These are phyloP conservation scores for Termitomyces eurrhizus DNA, from an alignment of 768 basidiomycete genomes.

Conservation along the genomic window DNA sequence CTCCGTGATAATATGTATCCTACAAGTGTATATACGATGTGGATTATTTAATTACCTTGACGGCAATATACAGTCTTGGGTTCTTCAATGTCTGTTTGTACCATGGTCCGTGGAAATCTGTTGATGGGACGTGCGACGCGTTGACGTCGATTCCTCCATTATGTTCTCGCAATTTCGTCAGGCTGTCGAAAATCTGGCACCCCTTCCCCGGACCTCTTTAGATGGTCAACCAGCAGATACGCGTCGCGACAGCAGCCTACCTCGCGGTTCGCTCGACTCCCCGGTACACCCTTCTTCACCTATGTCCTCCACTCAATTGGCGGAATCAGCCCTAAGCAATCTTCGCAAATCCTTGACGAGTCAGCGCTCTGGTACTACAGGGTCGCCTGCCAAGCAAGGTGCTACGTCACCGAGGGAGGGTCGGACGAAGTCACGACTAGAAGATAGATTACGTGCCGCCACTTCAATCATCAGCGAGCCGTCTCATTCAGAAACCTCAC, in stretches of 20 bases:
- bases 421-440: slow-evolving; percentile 54
- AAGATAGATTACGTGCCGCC: slow-evolving; percentile 71
- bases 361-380: slow-evolving; percentile 46
- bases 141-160: neutral
- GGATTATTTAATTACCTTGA: neutral
- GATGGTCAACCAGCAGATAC: slow-evolving; percentile 22
- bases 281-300: slow-evolving; percentile 22
- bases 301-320: slow-evolving; percentile 48
- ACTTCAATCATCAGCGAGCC: slow-evolving; percentile 56
- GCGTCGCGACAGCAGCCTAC: slow-evolving; percentile 13
- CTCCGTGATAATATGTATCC: slow-evolving; percentile 1
- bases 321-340: slow-evolving; percentile 57
- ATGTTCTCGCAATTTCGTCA: slow-evolving; percentile 79
- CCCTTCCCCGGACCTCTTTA: slow-evolving; percentile 38
- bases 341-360: slow-evolving; percentile 59
- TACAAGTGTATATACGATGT: neutral
- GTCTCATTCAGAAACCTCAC: slow-evolving; percentile 37
- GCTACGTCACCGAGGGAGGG: slow-evolving; percentile 16
- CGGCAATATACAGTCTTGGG: neutral
- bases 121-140: neutral
- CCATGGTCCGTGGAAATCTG: neutral
- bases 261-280: slow-evolving; percentile 33
- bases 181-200: slow-evolving; percentile 67
- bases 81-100: slow-evolving; percentile 1
- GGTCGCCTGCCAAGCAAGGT: slow-evolving; percentile 17